These are phyloP conservation scores for Eucalyptus curtisii DNA, from an alignment of 345 rosid genomes.

Conservation along the genomic window DNA sequence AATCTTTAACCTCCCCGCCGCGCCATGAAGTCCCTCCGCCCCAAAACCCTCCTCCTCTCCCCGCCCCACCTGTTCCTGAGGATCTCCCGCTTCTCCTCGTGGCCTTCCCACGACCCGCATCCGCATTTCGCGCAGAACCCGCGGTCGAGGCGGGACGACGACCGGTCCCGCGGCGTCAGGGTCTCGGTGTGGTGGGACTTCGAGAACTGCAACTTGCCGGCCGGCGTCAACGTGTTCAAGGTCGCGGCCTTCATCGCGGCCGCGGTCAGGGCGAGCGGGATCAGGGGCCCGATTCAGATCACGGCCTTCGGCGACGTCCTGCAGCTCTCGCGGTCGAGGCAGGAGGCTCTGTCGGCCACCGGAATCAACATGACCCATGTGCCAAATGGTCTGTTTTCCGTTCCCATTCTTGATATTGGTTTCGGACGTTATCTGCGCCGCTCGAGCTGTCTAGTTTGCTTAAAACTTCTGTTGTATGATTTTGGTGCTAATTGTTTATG, in stretches of 20 bases:
- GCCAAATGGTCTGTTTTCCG: conserved; percentile 37
- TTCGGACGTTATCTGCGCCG: background rate
- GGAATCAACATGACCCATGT: conserved; percentile 70
- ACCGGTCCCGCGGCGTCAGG: conserved; percentile 37
- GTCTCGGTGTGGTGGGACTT: conserved; percentile 97
- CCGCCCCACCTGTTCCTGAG: conserved; percentile 7
- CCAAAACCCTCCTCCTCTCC: background rate
- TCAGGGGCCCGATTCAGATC: conserved; percentile 76
- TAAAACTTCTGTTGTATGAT: background rate
- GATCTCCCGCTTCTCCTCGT: conserved; percentile 22
- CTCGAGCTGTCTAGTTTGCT: background rate
- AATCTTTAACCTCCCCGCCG: background rate
- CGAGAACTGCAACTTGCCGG: conserved; percentile 68
- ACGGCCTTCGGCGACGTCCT: conserved; percentile 69
- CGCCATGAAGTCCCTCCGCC: background rate
- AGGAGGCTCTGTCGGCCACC: conserved; percentile 61
- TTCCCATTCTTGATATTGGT: background rate
- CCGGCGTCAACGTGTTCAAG: conserved; percentile 46
- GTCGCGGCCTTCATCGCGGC: conserved; percentile 41
- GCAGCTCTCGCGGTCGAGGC: conserved; percentile 57
- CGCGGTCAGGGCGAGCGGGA: conserved; percentile 55
- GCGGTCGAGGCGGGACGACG: conserved; percentile 18
- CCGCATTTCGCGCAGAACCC: background rate
- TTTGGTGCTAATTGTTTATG: background rate
- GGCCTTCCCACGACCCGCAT: background rate